phyloP scores from a whole-genome alignment of 2,329 filamentous ascomycete genomes.

The Talaromyces verruculosus region DNA sequence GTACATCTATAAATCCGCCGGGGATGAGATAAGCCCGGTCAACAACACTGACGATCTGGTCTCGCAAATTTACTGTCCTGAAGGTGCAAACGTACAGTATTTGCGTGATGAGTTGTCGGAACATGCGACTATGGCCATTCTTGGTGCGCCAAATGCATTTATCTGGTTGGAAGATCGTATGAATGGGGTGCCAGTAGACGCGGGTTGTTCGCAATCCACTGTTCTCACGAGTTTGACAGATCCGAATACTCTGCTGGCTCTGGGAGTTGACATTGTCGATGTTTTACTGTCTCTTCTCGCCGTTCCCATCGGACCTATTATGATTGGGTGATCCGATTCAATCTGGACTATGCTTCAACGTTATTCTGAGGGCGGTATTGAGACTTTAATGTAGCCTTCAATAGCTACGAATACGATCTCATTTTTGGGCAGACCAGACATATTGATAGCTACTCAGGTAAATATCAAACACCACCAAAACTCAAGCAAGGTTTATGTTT shows the following conservation, averaged over 20 bases:
- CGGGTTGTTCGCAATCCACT: constrained; percentile 23
- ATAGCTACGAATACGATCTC: neutral
- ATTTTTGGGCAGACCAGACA: neutral
- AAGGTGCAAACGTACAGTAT: constrained; percentile 46
- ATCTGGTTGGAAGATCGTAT: constrained; percentile 32
- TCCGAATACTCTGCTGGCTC: constrained; percentile 16
- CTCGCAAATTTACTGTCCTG: constrained; percentile 34
- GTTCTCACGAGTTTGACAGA: constrained; percentile 23
- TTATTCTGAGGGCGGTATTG: neutral
- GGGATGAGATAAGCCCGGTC: constrained; percentile 49
- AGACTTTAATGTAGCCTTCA: neutral
- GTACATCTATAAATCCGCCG: constrained; percentile 53
- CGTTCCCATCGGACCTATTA: constrained; percentile 18
- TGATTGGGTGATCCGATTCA: constrained; percentile 17
- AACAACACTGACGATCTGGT: constrained; percentile 48
- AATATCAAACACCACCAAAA: neutral
- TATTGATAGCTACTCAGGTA: neutral
- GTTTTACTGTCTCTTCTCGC: constrained; percentile 20
- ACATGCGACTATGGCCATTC: constrained; percentile 39
- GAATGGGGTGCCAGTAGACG: constrained; percentile 20
- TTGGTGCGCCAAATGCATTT: constrained; percentile 36
- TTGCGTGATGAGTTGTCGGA: constrained; percentile 47
- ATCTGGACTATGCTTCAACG: neutral
- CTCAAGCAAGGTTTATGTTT: neutral
- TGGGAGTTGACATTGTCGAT: constrained; percentile 20